These are phyloP conservation scores for Sideroxylon spinosum DNA, from an alignment of 179 eudicot genomes.

Conservation along the genomic window DNA sequence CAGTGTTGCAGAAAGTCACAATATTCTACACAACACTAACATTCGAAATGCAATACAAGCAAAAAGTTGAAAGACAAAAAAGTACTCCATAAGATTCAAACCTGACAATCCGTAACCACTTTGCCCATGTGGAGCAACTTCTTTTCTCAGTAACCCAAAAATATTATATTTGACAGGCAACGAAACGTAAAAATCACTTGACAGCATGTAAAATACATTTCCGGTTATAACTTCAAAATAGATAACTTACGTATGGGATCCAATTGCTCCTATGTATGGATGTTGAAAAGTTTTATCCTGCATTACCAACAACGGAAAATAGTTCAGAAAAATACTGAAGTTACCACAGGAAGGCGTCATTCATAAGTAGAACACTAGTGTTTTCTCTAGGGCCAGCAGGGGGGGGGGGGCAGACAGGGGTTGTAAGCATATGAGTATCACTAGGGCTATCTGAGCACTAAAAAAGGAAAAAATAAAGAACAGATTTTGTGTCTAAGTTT, in stretches of 20 bases:
- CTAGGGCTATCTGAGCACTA: neutral
- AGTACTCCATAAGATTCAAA: neutral
- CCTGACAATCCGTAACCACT: neutral
- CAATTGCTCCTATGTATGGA: conserved; percentile 73
- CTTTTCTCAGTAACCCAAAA: conserved; percentile 37
- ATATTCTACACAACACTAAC: neutral
- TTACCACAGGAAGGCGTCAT: neutral
- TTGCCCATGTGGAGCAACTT: neutral
- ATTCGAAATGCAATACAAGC: neutral
- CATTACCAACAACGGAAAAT: conserved; percentile 27
- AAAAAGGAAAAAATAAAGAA: neutral
- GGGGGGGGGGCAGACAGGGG: neutral
- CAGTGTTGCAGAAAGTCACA: neutral
- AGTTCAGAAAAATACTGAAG: neutral
- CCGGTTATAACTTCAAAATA: neutral
- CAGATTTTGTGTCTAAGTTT: neutral
- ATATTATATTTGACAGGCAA: conserved; percentile 69
- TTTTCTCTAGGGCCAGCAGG: neutral
- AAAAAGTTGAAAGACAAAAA: neutral
- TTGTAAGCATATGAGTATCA: neutral
- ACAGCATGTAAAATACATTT: neutral
- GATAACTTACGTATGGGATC: conserved; percentile 86
- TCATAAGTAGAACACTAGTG: neutral
- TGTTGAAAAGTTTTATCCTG: conserved; percentile 97
- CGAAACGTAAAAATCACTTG: neutral